A percentile compares a stretch with the other conserved stretches of the same genome.
Conservation (phyloP, 192 early-diverging fungal genomes). For the Geranomyces michiganensis region DNA sequence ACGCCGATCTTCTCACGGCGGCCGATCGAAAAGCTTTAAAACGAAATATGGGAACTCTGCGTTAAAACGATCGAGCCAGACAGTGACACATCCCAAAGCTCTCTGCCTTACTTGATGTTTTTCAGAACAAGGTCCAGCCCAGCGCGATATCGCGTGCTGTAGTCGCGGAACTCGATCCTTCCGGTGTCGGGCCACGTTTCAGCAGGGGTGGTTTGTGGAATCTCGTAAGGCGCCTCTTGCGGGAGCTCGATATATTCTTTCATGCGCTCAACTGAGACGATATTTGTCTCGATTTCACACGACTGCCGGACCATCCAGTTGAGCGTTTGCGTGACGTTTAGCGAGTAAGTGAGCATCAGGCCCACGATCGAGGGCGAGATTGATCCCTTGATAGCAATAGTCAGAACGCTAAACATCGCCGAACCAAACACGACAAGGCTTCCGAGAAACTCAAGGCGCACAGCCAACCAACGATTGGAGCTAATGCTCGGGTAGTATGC, state of each 20-base stretch:
- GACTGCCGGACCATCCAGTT: conserved; percentile 88
- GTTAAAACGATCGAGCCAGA: not conserved
- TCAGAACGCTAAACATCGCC: conserved; percentile 70
- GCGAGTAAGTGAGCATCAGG: conserved; percentile 49
- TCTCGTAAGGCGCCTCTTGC: conserved; percentile 74
- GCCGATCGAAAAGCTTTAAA: conserved; percentile 43
- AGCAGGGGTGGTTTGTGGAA: conserved; percentile 31
- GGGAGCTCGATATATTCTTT: conserved; percentile 81
- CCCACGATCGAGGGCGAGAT: conserved; percentile 64
- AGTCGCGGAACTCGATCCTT: conserved; percentile 71
- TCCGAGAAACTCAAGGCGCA: conserved; percentile 81
- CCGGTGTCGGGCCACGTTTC: conserved; percentile 77
- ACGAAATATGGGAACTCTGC: too few species aligned
- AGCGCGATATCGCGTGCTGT: conserved; percentile 79
- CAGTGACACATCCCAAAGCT: not conserved
- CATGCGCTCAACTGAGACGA: conserved; percentile 74
- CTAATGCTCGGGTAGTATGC: conserved; percentile 76
- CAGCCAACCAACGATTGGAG: conserved; percentile 59
- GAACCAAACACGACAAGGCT: conserved; percentile 79
- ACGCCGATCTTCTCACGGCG: conserved; percentile 57
- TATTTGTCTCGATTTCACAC: conserved; percentile 80
- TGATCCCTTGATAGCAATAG: conserved; percentile 57
- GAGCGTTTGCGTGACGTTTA: conserved; percentile 74
- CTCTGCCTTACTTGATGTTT: conserved; percentile 17
- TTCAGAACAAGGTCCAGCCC: conserved; percentile 80